Base-by-base conservation (phyloP, 2,329 filamentous ascomycete species). In the Trichoderma arundinaceum region DNA sequence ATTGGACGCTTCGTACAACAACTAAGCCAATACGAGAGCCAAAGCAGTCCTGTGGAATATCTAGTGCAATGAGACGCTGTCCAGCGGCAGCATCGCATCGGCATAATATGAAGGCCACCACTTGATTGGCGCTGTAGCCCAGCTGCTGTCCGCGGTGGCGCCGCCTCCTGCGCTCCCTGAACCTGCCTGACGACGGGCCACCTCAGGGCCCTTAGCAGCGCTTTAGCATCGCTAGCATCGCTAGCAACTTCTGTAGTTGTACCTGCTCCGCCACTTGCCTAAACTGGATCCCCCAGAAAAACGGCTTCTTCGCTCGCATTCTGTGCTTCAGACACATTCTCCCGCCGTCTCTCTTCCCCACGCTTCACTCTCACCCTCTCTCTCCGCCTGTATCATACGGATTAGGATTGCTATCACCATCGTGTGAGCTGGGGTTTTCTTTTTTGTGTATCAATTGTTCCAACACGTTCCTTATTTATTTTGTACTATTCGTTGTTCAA, bases 191-290 rank as follows among this genome's bases (percentile, higher is more conserved):
- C n/a, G 17, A 52, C 59, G 38, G 58, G 58, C 22, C 56, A 15
- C 17, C 12, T 39, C 59, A 53, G 59, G 60, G 49, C 60, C 39
- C 35, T 35, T 19, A 33, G 39, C 48, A 54, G 49, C 17, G 49
- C 60, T 44, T 19, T 35, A 56, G 52, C 43, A 58, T 17, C 13
- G 17, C n/a, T 4, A 13, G 7, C 22, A 38, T n/a, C 12, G 43
- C 33, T 49, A 32, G 8, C 7, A 46, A 12, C 10, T 33, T 28
- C 39, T 28, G 57, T 22, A 39, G 19, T 38, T 19, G 35, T 32
- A 33, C 19, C 61, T 43, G 53, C 35, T 28, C 22, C 61, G 61
- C 61, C 61, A 44, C 61, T 64, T 64, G 61, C 52, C 61, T 57
- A 57, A 57, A 64, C 15, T 19, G 60, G 44, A 54, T 62, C 43